Evolutionary conservation across 1,139 yeast genomes (phyloP), one percentile per base, ranked within the genome.

Genomic region (Kodamaea ohmeri): DNA sequence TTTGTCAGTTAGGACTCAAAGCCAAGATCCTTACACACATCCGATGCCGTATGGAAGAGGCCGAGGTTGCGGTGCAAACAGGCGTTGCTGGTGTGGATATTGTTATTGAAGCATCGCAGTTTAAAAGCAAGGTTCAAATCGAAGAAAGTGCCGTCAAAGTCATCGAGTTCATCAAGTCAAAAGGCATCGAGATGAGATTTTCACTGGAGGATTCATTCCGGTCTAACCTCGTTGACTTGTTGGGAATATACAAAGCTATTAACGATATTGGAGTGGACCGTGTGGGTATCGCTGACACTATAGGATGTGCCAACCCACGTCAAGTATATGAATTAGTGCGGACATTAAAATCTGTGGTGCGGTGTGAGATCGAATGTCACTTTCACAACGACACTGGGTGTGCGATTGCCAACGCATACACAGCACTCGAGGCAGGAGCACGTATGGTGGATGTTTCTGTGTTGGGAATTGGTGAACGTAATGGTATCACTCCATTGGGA

Each of bases 301-400:
- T 76, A 33, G 81, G 81, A 36, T 75, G 81, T 56, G 81, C 80
- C 37, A 74, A 76, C 54, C 80, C 80, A 39, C 67, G 80, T 59
- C 81, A 76, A 54, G 81, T 76, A 35, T 76, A 74, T 51, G 80
- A 76, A 53, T 64, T 76, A 51, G 78, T 76, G 40, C 69, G 77
- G 56, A 75, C 80, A n/a, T 69, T 76, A 49, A 75, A 69, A 51
- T 67, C 77, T 11, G 79, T 75, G 27, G 80, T 76, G 31, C 61
- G 62, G 21, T 76, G 80, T 62, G 81, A 76, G 48, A 75, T 76
- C 46, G 81, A 76, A 55, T 72, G 79, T 44, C 81, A 76, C 55
- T 76, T 76, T 71, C 81, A 76, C 56, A 74, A 76, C 53, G 81
- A 76, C 55, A 76, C 81, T 21, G 81, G 81, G 19, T 76, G 81